Percentiles rank a stretch among this genome's conserved stretches.
phyloP scores from a whole-genome alignment of 768 basidiomycete genomes.

The Suillus occidentalis region DNA sequence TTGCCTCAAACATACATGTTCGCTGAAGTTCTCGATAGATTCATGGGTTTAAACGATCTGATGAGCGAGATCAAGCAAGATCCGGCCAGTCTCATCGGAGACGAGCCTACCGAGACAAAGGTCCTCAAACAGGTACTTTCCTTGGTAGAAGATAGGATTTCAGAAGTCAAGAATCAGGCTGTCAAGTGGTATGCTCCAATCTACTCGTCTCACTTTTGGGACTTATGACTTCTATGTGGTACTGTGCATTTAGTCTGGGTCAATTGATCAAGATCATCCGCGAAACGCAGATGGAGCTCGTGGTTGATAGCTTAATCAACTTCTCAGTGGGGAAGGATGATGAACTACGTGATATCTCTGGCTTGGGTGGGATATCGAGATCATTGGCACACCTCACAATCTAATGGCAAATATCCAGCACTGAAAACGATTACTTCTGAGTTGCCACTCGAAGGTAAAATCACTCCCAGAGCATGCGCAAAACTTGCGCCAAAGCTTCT shows the following conservation, averaged over 20 bases:
- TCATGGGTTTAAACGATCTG: slow-evolving; percentile 96
- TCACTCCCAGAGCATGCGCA: slow-evolving; percentile 76
- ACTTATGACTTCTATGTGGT: slow-evolving; percentile 2
- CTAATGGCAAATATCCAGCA: slow-evolving; percentile 45
- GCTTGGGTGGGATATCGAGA: slow-evolving; percentile 58
- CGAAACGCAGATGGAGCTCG: slow-evolving; percentile 77
- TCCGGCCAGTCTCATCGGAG: slow-evolving; percentile 72
- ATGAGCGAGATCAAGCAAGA: slow-evolving; percentile 86
- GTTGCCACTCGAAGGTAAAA: slow-evolving; percentile 77
- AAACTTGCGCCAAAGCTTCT: slow-evolving; percentile 86
- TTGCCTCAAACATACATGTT: slow-evolving; percentile 16
- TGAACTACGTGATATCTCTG: slow-evolving; percentile 91
- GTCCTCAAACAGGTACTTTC: slow-evolving; percentile 81
- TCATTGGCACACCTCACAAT: not conserved
- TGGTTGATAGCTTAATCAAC: slow-evolving; percentile 87
- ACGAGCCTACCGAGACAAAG: slow-evolving; percentile 83
- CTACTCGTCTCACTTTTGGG: not conserved
- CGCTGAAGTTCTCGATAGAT: slow-evolving; percentile 48
- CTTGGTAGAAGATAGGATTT: slow-evolving; percentile 91
- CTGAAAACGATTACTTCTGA: slow-evolving; percentile 95
- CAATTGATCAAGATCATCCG: slow-evolving; percentile 88
- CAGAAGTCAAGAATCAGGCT: slow-evolving; percentile 97
- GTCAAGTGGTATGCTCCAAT: slow-evolving; percentile 79
- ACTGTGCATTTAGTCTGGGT: slow-evolving; percentile 60
- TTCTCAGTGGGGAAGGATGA: slow-evolving; percentile 88